A percentile compares a stretch with the other conserved stretches of the same genome.
Evolutionary conservation across 2,329 filamentous ascomycete genomes (phyloP).

Genomic region (Microsporum canis): DNA sequence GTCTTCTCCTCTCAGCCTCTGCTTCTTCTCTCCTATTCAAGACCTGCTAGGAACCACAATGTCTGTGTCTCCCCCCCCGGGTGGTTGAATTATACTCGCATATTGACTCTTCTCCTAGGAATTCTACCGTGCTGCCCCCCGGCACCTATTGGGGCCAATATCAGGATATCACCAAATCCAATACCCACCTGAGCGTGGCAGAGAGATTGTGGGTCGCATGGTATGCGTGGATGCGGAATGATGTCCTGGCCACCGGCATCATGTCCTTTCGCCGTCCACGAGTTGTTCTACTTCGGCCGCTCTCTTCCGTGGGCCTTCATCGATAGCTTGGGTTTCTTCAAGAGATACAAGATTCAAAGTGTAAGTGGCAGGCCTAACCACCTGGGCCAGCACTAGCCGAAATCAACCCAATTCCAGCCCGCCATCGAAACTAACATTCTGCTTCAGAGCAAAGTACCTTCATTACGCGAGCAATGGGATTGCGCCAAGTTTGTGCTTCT

Average conservation of each 20-base stretch:
- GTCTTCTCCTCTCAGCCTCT: constrained; percentile 1
- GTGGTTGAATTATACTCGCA: constrained; percentile 6
- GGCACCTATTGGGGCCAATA: constrained; percentile 56
- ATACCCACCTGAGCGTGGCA: constrained; percentile 73
- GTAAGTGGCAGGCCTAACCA: constrained; percentile 39
- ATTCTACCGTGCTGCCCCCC: constrained; percentile 34
- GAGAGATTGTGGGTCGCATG: constrained; percentile 91
- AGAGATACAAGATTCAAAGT: constrained; percentile 87
- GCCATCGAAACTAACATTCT: constrained; percentile 12
- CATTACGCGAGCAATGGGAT: constrained; percentile 84
- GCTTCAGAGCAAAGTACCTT: constrained; percentile 66
- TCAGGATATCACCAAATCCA: constrained; percentile 55
- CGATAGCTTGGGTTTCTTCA: constrained; percentile 75
- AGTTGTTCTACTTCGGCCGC: constrained; percentile 86
- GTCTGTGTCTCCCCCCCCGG: not conserved
- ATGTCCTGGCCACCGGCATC: constrained; percentile 89
- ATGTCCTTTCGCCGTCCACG: constrained; percentile 97
- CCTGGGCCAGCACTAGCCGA: not conserved
- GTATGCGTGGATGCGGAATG: constrained; percentile 98
- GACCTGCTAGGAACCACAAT: not conserved
- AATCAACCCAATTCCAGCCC: not conserved
- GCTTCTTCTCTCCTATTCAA: constrained; percentile 1
- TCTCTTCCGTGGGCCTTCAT: constrained; percentile 86
- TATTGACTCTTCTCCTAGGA: constrained; percentile 25
- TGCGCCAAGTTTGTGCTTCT: constrained; percentile 88